Evolutionary conservation across 2,329 filamentous ascomycete species (phyloP).

Genomic region (Scedosporium dehoogii): DNA sequence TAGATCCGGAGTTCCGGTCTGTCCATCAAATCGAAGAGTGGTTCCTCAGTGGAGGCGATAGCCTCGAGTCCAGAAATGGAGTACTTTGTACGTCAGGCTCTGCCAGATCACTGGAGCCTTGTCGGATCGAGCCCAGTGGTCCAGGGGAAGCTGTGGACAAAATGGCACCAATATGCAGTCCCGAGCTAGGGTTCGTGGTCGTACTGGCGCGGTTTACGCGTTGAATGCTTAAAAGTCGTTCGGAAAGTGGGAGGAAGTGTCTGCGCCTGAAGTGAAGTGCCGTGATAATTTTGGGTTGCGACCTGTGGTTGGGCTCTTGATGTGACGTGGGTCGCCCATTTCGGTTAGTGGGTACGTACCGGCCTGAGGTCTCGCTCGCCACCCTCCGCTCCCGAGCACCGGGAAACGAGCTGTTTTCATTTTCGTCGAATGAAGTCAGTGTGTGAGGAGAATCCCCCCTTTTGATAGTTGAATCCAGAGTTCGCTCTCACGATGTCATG

Average conservation of each 20-base stretch:
- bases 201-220: neutral
- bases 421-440: neutral
- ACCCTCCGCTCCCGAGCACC: neutral
- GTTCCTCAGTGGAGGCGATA: too few species aligned
- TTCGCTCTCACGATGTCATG: too few species aligned
- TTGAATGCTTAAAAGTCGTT: neutral
- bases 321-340: neutral
- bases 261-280: neutral
- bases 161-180: too few species aligned
- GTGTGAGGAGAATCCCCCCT: neutral
- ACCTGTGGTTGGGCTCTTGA: neutral
- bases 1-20: neutral
- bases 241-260: neutral
- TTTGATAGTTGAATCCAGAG: too few species aligned
- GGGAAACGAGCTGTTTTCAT: neutral
- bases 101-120: neutral
- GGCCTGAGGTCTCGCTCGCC: neutral
- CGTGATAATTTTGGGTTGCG: slow-evolving; percentile 1
- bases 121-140: too few species aligned
- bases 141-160: too few species aligned
- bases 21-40: too few species aligned
- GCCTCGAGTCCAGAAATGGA: neutral
- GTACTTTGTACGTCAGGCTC: neutral
- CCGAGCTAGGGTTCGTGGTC: neutral
- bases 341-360: neutral